A percentile compares a stretch with the other conserved stretches of the same genome.
Evolutionary conservation across 768 basidiomycete species (phyloP).

Genomic region (Russula foetens): DNA sequence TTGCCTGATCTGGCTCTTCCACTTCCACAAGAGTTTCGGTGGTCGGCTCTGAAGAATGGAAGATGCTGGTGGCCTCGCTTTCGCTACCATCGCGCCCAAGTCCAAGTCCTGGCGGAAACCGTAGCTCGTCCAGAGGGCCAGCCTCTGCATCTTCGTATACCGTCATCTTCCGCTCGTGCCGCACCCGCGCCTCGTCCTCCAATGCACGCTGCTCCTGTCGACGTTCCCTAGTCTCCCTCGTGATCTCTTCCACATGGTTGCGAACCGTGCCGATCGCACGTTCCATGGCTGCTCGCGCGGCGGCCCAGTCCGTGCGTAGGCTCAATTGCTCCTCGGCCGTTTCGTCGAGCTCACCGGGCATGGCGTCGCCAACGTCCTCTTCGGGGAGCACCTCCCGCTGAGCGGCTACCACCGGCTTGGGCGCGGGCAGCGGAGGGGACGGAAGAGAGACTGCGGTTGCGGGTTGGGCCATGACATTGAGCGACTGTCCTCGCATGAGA

Average conservation of each 20-base stretch:
- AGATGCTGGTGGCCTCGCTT: not conserved
- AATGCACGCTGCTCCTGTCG: slow-evolving; percentile 3
- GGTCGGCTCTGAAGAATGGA: slow-evolving; percentile 9
- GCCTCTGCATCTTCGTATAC: slow-evolving; percentile 9
- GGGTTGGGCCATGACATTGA: slow-evolving; percentile 3
- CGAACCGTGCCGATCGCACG: slow-evolving; percentile 10
- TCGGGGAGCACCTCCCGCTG: not conserved
- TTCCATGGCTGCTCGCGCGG: slow-evolving; percentile 13
- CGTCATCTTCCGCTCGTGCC: slow-evolving; percentile 11
- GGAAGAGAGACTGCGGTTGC: not conserved
- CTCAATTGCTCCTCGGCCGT: not conserved
- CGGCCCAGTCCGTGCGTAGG: slow-evolving; percentile 9
- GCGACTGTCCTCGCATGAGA: slow-evolving; percentile 16
- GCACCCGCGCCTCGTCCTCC: slow-evolving; percentile 2
- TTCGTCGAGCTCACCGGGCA: slow-evolving; percentile 12
- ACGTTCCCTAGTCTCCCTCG: slow-evolving; percentile 11
- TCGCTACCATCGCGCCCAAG: not conserved
- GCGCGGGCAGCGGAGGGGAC: not conserved
- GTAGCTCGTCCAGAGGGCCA: slow-evolving; percentile 7
- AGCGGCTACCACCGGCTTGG: not conserved
- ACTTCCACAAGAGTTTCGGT: slow-evolving; percentile 9
- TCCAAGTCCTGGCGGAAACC: slow-evolving; percentile 13
- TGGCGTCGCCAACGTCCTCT: slow-evolving; percentile 13
- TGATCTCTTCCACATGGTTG: slow-evolving; percentile 7
- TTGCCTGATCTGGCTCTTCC: slow-evolving; percentile 3